Evolutionary conservation across 306 rosid species (phyloP).

Genomic region (Oxytropis ochrocephala): DNA sequence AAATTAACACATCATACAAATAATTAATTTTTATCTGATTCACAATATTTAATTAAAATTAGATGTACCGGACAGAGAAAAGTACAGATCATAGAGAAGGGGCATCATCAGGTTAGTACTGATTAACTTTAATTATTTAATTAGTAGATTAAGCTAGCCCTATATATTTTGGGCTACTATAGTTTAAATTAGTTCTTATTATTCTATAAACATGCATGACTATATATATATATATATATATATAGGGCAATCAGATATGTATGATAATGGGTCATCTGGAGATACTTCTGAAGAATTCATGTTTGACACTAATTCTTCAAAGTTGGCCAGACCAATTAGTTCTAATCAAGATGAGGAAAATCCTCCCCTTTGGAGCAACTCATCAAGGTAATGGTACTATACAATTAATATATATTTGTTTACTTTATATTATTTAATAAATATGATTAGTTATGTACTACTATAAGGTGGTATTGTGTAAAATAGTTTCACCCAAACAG

Average conservation of each 20-base stretch:
- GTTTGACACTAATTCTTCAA: conserved; percentile 55
- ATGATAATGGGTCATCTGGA: conserved; percentile 84
- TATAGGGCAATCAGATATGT: conserved; percentile 66
- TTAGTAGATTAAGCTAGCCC: conserved; percentile 6
- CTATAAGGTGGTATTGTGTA: too few relatives aligned
- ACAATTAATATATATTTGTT: not conserved
- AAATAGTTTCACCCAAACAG: too few relatives aligned
- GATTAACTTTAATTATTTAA: not conserved
- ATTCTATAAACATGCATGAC: conserved; percentile 4
- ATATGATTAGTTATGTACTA: too few relatives aligned
- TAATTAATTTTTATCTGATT: not conserved
- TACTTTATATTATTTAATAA: too few relatives aligned
- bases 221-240: too few relatives aligned
- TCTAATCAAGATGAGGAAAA: conserved; percentile 48
- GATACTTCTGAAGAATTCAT: conserved; percentile 76
- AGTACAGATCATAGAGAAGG: conserved; percentile 73
- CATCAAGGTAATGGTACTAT: conserved; percentile 51
- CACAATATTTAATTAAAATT: not conserved
- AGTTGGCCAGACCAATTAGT: conserved; percentile 41
- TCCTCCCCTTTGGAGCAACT: conserved; percentile 65
- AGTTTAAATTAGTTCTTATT: not conserved
- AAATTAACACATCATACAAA: too few relatives aligned
- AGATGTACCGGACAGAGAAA: conserved; percentile 98
- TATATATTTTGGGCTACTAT: not conserved
- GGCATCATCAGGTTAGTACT: conserved; percentile 62